Percentiles rank a stretch among this genome's conserved stretches.
Evolutionary conservation across 2,329 filamentous ascomycete species (phyloP).

Genomic region (Erysiphe pulchra): DNA sequence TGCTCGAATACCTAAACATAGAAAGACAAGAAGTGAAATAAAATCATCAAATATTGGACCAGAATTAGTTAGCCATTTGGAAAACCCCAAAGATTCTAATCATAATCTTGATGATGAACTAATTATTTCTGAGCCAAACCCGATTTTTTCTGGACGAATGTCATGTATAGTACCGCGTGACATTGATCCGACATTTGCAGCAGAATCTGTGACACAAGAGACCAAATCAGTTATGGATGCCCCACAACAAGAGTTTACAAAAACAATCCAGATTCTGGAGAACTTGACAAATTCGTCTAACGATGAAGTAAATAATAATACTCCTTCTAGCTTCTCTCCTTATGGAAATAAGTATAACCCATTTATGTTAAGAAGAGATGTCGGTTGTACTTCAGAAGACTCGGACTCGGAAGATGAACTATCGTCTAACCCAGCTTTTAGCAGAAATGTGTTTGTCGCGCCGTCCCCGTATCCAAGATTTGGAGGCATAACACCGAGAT

Average conservation of each 20-base stretch:
- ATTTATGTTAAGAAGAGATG: conserved; percentile 22
- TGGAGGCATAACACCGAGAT: conserved; percentile 3
- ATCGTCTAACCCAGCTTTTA: conserved; percentile 8
- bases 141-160: conserved; percentile 15
- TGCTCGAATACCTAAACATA: not conserved
- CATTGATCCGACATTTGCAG: conserved; percentile 9
- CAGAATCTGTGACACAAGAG: conserved; percentile 1
- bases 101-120: not conserved
- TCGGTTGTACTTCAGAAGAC: conserved; percentile 20
- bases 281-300: conserved; percentile 2
- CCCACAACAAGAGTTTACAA: not conserved
- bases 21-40: not conserved
- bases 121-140: conserved; percentile 1
- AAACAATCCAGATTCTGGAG: not conserved
- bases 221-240: not conserved
- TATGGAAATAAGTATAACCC: conserved; percentile 3
- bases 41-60: not conserved
- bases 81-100: not conserved
- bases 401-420: conserved; percentile 31
- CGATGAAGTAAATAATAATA: conserved; percentile 5
- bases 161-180: conserved; percentile 17
- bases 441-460: not conserved
- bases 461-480: not conserved
- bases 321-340: conserved; percentile 7
- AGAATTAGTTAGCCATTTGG: not conserved